A percentile compares a stretch with the other conserved stretches of the same genome.
Conservation (phyloP, 805 yeast species). For the Wickerhamiella vanderwaltii region DNA sequence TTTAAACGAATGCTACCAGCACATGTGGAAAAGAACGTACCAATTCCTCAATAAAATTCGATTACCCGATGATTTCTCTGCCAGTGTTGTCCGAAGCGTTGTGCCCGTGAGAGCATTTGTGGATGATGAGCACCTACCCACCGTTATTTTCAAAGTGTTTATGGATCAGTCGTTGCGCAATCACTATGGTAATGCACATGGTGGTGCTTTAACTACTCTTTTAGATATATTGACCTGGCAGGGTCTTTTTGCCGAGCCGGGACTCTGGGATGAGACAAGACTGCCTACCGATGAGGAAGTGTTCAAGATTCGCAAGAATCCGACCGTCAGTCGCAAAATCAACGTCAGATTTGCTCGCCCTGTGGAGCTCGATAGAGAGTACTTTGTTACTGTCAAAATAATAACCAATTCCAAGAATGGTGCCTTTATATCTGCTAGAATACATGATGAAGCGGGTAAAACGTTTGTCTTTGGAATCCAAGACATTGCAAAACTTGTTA, state of each 20-base stretch:
- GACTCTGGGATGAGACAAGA: slow-evolving; percentile 19
- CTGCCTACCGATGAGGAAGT: slow-evolving; percentile 14
- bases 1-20: neutral
- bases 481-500: slow-evolving; percentile 22
- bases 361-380: slow-evolving; percentile 3
- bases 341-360: slow-evolving; percentile 10
- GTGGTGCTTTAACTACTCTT: slow-evolving; percentile 26
- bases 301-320: neutral
- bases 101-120: slow-evolving; percentile 7
- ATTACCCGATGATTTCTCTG: neutral
- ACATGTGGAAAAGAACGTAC: neutral
- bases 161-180: slow-evolving; percentile 19
- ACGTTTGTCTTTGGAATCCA: slow-evolving; percentile 21
- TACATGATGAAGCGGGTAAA: slow-evolving; percentile 19
- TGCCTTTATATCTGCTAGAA: slow-evolving; percentile 16
- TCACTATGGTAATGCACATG: slow-evolving; percentile 23
- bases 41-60: neutral
- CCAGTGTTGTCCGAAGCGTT: neutral
- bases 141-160: slow-evolving; percentile 18
- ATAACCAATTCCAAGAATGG: slow-evolving; percentile 22
- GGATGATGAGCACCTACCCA: slow-evolving; percentile 15
- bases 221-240: slow-evolving; percentile 20
- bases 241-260: slow-evolving; percentile 19
- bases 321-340: slow-evolving; percentile 5
- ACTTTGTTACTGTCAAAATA: slow-evolving; percentile 11